These are phyloP conservation scores for Gloeophyllum trabeum DNA, from an alignment of 768 basidiomycete genomes.

Conservation along the genomic window DNA sequence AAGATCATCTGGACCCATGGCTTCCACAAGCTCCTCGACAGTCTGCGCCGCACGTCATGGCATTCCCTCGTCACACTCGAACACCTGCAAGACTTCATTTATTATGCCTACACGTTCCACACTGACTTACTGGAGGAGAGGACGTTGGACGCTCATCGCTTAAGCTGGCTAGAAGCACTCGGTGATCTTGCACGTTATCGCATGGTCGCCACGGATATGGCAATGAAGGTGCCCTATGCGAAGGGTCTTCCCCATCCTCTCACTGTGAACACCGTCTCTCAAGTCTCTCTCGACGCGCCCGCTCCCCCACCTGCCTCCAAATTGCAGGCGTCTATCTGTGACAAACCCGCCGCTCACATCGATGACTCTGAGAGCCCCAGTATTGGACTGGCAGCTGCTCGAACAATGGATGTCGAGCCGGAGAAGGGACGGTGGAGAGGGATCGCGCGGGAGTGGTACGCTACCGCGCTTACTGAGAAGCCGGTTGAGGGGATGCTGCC, in stretches of 20 bases:
- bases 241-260: not conserved
- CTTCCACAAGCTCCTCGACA: slow-evolving; percentile 85
- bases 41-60: slow-evolving; percentile 77
- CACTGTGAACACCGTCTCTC: not conserved
- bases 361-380: slow-evolving; percentile 65
- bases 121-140: slow-evolving; percentile 81
- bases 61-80: slow-evolving; percentile 61
- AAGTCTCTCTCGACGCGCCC: not conserved
- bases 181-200: slow-evolving; percentile 93
- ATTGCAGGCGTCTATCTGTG: slow-evolving; percentile 11
- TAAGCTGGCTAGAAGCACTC: slow-evolving; percentile 91
- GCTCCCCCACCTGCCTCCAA: not conserved
- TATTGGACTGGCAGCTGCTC: slow-evolving; percentile 78
- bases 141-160: slow-evolving; percentile 53
- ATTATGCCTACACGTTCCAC: slow-evolving; percentile 93
- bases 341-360: slow-evolving; percentile 39
- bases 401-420: slow-evolving; percentile 74
- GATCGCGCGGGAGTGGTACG: slow-evolving; percentile 92
- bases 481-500: slow-evolving; percentile 92
- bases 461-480: slow-evolving; percentile 71
- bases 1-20: slow-evolving; percentile 95
- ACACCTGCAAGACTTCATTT: slow-evolving; percentile 88
- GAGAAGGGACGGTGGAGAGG: slow-evolving; percentile 88
- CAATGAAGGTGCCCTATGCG: slow-evolving; percentile 12
- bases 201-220: slow-evolving; percentile 90